Evolutionary conservation across 2,329 filamentous ascomycete species (phyloP).

Genomic region (Phialemoniopsis sp.): DNA sequence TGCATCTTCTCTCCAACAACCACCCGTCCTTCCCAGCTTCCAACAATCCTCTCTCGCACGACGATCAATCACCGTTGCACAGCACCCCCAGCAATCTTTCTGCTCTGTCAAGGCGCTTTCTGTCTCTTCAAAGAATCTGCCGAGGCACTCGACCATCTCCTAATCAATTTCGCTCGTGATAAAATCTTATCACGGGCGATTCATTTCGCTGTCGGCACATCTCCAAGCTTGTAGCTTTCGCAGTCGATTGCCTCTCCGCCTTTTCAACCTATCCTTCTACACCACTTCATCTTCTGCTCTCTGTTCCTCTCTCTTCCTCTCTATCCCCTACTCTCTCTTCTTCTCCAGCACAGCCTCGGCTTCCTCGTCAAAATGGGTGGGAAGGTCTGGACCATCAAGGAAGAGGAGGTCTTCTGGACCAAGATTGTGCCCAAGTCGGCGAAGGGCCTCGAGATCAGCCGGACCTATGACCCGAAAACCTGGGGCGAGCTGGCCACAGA

Average conservation of each 20-base stretch:
- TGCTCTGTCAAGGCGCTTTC: constrained; percentile 1
- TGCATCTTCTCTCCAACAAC: no score
- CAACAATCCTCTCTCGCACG: neutral
- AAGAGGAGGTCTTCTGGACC: constrained; percentile 46
- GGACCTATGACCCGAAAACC: constrained; percentile 6
- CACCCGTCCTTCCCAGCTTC: neutral
- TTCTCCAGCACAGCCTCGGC: no score
- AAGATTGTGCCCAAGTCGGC: constrained; percentile 19
- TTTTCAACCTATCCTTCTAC: neutral
- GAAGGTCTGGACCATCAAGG: constrained; percentile 41
- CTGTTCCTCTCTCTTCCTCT: constrained; percentile 1
- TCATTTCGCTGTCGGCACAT: no score
- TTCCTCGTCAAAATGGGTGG: constrained; percentile 38
- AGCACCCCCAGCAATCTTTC: neutral
- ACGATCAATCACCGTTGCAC: no score
- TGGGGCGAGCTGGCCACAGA: constrained; percentile 13
- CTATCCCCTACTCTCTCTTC: neutral
- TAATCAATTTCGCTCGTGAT: no score
- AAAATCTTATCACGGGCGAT: no score
- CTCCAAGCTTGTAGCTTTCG: no score
- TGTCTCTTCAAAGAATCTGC: constrained; percentile 4
- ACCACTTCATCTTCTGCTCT: neutral
- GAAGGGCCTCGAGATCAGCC: constrained; percentile 13
- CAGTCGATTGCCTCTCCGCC: neutral
- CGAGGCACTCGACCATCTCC: no score